Evolutionary conservation across 164 flowering plant genomes (phyloP), one percentile per base, ranked within the genome.

Genomic region (Sedum album): DNA sequence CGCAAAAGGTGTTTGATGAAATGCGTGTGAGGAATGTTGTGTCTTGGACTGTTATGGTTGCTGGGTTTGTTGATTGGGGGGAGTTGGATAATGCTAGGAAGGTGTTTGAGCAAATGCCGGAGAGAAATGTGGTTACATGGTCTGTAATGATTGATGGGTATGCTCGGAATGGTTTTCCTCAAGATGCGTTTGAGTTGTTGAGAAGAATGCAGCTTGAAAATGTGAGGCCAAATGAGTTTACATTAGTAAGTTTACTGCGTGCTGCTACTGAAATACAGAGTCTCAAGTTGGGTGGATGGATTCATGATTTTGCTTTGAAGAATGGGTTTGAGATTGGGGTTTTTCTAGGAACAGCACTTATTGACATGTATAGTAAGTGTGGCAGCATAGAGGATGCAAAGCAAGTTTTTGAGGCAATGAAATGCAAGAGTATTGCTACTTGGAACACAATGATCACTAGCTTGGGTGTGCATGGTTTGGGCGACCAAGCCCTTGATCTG

Each of bases 371-470:
- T 57, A 66, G 79, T 5, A 80, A 78, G 71, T 78, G 83, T 42
- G 83, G 83, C 11, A 49, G 63, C 35, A 63, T 80, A 46, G 79
- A 73, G 31, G 36, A 69, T 67, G 81, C 81, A 21, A 51, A 41
- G 6, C 7, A 33, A 53, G 72, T 80, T 18, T 80, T 76, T 68
- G 66, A 26, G 68, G 55, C 31, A 42, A 69, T 72, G 46, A 28
- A 62, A 5, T 25, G 44, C 38, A 67, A 65, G 30, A 76, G 70
- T 67, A 70, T 55, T 5, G 66, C 74, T 36, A 72, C 68, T 36
- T 80, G 79, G 81, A 80, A 78, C 60, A 53, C 81, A 7, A 78
- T 80, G 79, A 78, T 78, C 46, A 71, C 76, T 41, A 78, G 83
- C 57, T 72, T 78, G 14, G 81, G 81, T 31, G 33, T 76, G 13